Evolutionary conservation across 495 filamentous ascomycete species (phyloP), one percentile per base, ranked within the genome.

Genomic region (Neurospora sp.): DNA sequence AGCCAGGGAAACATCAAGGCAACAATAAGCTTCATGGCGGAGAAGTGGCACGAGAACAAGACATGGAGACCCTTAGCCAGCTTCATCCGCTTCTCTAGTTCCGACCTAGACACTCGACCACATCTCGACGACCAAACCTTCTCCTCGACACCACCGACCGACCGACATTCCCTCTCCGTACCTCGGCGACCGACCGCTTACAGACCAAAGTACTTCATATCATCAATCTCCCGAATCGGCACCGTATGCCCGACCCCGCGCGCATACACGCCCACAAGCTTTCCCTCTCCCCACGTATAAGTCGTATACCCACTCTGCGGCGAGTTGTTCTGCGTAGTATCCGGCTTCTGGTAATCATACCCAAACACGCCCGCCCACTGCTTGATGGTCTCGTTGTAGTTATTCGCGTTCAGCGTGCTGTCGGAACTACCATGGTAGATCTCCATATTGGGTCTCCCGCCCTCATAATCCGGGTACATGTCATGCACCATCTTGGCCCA

Each of bases 281-380:
- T 44, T 35, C 70, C 71, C 41, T 70, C 70, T 10, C 71, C 76
- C 73, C 70, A 77, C 8, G 73, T 76, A 70, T 74, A 74, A 2
- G 74, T 75, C 16, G 74, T 77, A 48, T 77, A 77, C 17, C 72
- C 42, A 27, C 69, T 48, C 71, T 70, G 71, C 8, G 77, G 77
- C 6, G 72, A 69, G 65, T 77, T 75, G 7, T 17, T 45, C 70
- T 72, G 37, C 14, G 70, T 74, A 4, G 48, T 12, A 41, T 74
- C 73, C 12, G 76, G 75, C 53, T 73, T 73, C 31, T 20, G 69
- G 14, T 71, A 68, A 61, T 76, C 74, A 48, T 68, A 76, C 14
- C 83, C 85, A 37, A 84, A 82, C 1, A 87, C 84, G 22, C 81
- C 82, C 8, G 81, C 79, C 86, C 85, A 87, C 76, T 87, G 79